phyloP scores from a whole-genome alignment of 306 rosid genomes.

The Hylodesmum podocarpum region DNA sequence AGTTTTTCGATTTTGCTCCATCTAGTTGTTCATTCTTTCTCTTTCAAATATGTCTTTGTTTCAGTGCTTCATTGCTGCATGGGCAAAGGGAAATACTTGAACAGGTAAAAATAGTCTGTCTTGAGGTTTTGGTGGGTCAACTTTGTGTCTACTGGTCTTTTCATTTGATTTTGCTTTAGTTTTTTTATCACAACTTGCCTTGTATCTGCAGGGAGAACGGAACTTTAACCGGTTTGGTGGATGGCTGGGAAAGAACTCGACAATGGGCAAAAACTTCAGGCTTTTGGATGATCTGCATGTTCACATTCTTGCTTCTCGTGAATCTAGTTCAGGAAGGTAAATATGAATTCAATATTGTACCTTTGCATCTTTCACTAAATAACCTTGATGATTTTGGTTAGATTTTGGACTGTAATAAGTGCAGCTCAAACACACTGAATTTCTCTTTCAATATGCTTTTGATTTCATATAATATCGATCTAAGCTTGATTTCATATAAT shows the following conservation, averaged over 20 bases:
- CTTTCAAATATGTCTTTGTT: conserved; percentile 20
- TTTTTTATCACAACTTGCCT: conserved; percentile 17
- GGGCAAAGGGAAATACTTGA: conserved; percentile 85
- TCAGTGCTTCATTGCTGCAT: conserved; percentile 80
- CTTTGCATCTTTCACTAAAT: conserved; percentile 24
- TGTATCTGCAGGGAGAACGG: conserved; percentile 69
- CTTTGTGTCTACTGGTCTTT: conserved; percentile 8
- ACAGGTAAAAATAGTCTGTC: conserved; percentile 58
- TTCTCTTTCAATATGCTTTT: not conserved
- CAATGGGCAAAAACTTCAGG: conserved; percentile 72
- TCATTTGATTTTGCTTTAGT: conserved; percentile 18
- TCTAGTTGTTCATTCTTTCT: conserved; percentile 20
- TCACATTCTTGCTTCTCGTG: conserved; percentile 91
- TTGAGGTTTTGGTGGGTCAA: not conserved
- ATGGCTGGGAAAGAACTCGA: conserved; percentile 96
- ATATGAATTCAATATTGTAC: conserved; percentile 20
- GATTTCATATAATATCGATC: conserved; percentile 15
- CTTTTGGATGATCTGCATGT: conserved; percentile 91
- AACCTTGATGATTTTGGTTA: not conserved
- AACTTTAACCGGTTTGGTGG: conserved; percentile 93
- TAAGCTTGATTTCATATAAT: conserved; percentile 13
- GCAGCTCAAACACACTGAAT: conserved; percentile 15
- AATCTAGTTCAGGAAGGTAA: conserved; percentile 80
- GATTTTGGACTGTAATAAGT: conserved; percentile 19
- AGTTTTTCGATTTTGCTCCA: not conserved